A percentile compares a stretch with the other conserved stretches of the same genome.
phyloP scores from a whole-genome alignment of 140 eudicot genomes.

The Oenanthe javanica region DNA sequence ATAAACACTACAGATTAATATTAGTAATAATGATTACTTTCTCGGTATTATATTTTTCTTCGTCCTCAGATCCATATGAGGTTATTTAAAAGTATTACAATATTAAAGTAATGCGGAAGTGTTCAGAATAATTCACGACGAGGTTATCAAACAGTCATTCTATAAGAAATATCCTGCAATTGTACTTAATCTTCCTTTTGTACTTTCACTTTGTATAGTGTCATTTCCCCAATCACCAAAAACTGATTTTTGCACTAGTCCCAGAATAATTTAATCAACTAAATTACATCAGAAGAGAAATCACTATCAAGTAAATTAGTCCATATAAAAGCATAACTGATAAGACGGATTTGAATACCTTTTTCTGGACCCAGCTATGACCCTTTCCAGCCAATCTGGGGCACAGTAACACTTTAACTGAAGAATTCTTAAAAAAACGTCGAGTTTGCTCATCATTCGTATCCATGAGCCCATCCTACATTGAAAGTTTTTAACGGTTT shows the following conservation, averaged over 20 bases:
- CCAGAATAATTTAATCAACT: neutral
- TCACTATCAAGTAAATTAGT: neutral
- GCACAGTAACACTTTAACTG: slow-evolving; percentile 13
- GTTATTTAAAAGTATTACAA: neutral
- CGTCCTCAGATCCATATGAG: neutral
- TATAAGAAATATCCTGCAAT: neutral
- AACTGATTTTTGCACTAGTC: neutral
- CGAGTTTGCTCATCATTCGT: slow-evolving; percentile 9
- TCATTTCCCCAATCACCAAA: neutral
- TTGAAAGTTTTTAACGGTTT: neutral
- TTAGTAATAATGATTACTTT: neutral
- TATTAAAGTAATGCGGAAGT: neutral
- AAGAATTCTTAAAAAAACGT: slow-evolving; percentile 6
- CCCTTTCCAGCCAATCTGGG: slow-evolving; percentile 12
- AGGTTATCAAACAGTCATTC: neutral
- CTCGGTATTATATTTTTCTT: neutral
- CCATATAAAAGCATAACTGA: neutral
- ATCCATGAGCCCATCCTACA: slow-evolving; percentile 15
- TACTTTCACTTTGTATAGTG: neutral
- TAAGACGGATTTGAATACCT: neutral
- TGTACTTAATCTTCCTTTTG: neutral
- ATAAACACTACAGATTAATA: neutral
- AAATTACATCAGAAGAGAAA: neutral
- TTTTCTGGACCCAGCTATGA: slow-evolving; percentile 11
- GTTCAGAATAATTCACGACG: neutral